Evolutionary conservation across 2,329 filamentous ascomycete species (phyloP), one percentile per base, ranked within the genome.

Genomic region (Ceratocystis destructans): DNA sequence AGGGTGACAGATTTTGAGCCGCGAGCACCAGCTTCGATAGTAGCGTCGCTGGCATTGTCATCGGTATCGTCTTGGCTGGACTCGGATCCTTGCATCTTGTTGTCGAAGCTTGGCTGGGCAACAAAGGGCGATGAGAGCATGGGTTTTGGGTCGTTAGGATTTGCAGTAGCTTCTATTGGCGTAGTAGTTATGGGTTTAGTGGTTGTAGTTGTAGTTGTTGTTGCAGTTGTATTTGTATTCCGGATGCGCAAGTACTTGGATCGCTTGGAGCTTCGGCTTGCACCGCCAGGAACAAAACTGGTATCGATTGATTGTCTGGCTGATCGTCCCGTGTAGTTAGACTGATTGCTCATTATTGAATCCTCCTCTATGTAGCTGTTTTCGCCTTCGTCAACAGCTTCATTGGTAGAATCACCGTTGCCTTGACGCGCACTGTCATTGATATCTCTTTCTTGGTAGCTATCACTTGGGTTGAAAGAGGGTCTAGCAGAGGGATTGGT

Each of bases 21-120:
- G 10, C 53, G 25, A 28, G 41, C 25, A 10, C 87, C 79, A 8
- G 79, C 72, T 5, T 79, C 87, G 20, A 90, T 78, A 4, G 88
- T 91, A 3, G 81, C 82, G 70, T 95, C 90, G 72, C 87, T 93
- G n/a, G 83, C 84, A 7, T 77, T 79, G 69, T 89, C 87, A 45
- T 84, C 82, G 57, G 79, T 74, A 17, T 82, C 81, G n/a, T 82
- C 81, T 1, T 67, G 37, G 20, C 61, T 37, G 15, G 53, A 59
- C n/a, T 64, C 61, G 20, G n/a, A 31, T 44, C 61, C 46, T 33
- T 65, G 57, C n/a, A 20, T 48, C 7, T 68, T 46, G 44, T 64
- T 46, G 22, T 67, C 66, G 17, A 83, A 86, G n/a, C 17, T 37
- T 25, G 28, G n/a, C 33, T 59, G 53, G 25, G 25, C 53, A n/a